These are phyloP conservation scores for Pseudogymnoascus sp. DNA, from an alignment of 2,329 filamentous ascomycete species.

Conservation along the genomic window DNA sequence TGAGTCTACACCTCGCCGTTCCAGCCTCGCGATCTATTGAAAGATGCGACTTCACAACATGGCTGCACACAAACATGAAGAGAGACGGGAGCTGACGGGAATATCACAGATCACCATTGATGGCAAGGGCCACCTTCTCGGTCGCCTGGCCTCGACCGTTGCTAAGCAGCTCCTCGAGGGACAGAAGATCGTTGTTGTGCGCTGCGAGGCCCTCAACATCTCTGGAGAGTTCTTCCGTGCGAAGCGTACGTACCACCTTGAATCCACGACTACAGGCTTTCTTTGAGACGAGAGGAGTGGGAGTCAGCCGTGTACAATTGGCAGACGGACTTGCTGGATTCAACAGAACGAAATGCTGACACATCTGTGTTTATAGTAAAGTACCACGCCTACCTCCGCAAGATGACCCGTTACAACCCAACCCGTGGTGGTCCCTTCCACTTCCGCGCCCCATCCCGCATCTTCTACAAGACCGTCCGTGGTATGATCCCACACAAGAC, in stretches of 20 bases:
- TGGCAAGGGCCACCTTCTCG: constrained; percentile 99
- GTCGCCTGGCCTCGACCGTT: constrained; percentile 94
- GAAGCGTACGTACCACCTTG: constrained; percentile 75
- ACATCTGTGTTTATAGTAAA: constrained; percentile 65
- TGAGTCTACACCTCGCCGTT: constrained; percentile 41
- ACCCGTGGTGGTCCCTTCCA: constrained; percentile 99
- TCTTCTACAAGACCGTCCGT: constrained; percentile 99
- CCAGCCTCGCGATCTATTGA: constrained; percentile 7
- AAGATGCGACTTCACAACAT: constrained; percentile 7
- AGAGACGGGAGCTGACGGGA: constrained; percentile 4
- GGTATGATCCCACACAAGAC: constrained; percentile 99
- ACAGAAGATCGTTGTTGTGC: constrained; percentile 98
- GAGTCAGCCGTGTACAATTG: constrained; percentile 15
- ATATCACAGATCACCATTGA: constrained; percentile 81
- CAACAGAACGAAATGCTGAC: constrained; percentile 37
- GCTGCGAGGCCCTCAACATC: constrained; percentile 99
- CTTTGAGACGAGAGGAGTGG: constrained; percentile 13
- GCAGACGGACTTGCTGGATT: constrained; percentile 10
- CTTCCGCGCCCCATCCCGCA: constrained; percentile 97
- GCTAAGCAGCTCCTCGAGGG: constrained; percentile 98
- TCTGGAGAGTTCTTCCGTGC: constrained; percentile 99
- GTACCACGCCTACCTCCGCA: constrained; percentile 99
- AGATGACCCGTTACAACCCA: constrained; percentile 99
- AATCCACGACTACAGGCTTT: neutral
- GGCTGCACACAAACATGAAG: neutral